These are phyloP conservation scores for Crotalaria pallida DNA, from an alignment of 306 rosid species.

Conservation along the genomic window DNA sequence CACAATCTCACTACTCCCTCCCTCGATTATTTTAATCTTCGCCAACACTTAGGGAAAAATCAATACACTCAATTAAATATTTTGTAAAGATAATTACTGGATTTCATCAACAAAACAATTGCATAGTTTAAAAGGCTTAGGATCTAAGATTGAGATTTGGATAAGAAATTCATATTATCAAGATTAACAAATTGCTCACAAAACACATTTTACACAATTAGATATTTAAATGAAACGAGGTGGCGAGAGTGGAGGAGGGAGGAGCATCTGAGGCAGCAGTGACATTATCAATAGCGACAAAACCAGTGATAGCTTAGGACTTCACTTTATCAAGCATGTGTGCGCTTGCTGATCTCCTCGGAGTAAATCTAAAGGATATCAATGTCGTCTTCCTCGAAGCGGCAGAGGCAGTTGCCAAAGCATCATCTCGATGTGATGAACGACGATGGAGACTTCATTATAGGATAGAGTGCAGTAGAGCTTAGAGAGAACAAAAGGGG, in stretches of 20 bases:
- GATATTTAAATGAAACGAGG: too few species aligned
- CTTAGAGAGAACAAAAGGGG: conserved; percentile 79
- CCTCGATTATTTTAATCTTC: too few species aligned
- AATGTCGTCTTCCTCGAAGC: conserved; percentile 67
- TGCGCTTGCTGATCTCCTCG: conserved; percentile 91
- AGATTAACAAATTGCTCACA: too few species aligned
- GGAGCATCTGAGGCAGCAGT: conserved; percentile 1
- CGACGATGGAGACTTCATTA: conserved; percentile 52
- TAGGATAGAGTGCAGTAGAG: conserved; percentile 70
- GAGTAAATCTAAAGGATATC: conserved; percentile 91
- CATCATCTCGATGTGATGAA: conserved; percentile 69
- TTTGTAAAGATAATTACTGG: too few species aligned
- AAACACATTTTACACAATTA: too few species aligned
- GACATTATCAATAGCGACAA: conserved; percentile 34
- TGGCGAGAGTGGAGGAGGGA: conserved; percentile 11
- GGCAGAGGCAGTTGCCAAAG: conserved; percentile 60
- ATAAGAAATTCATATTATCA: too few species aligned
- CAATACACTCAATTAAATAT: too few species aligned
- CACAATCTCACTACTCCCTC: too few species aligned
- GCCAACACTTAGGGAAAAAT: too few species aligned
- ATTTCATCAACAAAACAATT: too few species aligned
- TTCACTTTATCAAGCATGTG: conserved; percentile 87
- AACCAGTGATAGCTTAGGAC: conserved; percentile 32
- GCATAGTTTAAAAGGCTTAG: too few species aligned
- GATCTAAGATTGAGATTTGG: too few species aligned